Evolutionary conservation across 192 early-diverging fungal genomes (phyloP).

Genomic region (Backusella mclennaniae): DNA sequence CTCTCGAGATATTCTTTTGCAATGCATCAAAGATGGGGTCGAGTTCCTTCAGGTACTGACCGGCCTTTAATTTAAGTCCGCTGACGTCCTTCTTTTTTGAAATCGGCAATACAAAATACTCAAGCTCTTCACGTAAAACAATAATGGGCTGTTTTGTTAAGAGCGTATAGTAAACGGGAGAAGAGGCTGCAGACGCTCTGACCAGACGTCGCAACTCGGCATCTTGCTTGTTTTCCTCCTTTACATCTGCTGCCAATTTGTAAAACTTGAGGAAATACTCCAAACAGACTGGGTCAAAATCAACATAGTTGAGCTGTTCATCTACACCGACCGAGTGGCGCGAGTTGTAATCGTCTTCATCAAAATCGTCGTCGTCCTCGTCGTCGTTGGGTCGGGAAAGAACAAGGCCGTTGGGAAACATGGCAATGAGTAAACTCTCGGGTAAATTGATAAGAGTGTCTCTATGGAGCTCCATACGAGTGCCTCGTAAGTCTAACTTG

Average conservation of each 20-base stretch:
- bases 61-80: constrained; percentile 60
- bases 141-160: constrained; percentile 65
- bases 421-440: constrained; percentile 59
- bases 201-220: constrained; percentile 22
- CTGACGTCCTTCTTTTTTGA: constrained; percentile 35
- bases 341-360: constrained; percentile 43
- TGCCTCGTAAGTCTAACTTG: constrained; percentile 57
- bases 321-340: constrained; percentile 38
- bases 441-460: constrained; percentile 56
- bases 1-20: constrained; percentile 69
- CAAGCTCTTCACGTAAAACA: constrained; percentile 77
- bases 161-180: constrained; percentile 46
- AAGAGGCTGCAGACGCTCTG: constrained; percentile 11
- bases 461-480: constrained; percentile 56
- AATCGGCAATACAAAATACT: constrained; percentile 55
- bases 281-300: constrained; percentile 56
- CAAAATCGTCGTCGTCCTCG: constrained; percentile 33
- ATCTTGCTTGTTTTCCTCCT: constrained; percentile 29
- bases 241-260: constrained; percentile 36
- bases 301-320: constrained; percentile 50
- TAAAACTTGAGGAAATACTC: constrained; percentile 56
- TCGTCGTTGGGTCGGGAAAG: constrained; percentile 33
- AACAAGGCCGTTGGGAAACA: constrained; percentile 64
- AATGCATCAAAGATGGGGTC: constrained; percentile 75
- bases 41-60: constrained; percentile 59